These are phyloP conservation scores for Phylloporus arenicola DNA, from an alignment of 768 basidiomycete species.

Conservation along the genomic window DNA sequence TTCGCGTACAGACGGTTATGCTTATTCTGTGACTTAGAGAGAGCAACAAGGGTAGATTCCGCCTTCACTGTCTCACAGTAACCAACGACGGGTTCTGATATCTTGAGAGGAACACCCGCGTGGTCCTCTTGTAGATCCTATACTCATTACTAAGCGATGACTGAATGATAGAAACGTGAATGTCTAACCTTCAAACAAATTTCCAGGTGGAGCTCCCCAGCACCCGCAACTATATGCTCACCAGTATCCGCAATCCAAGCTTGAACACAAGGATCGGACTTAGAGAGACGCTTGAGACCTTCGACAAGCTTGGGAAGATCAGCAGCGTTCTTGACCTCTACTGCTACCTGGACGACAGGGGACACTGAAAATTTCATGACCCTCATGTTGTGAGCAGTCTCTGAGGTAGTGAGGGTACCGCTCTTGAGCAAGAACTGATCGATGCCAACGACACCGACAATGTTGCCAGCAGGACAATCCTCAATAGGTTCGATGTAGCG, in stretches of 20 bases:
- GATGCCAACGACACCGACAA: constrained; percentile 97
- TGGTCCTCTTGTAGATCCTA: constrained; percentile 99
- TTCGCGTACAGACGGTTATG: constrained; percentile 97
- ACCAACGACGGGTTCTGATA: constrained; percentile 94
- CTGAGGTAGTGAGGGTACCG: constrained; percentile 94
- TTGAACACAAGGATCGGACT: constrained; percentile 99
- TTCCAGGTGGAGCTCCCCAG: constrained; percentile 98
- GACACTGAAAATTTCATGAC: constrained; percentile 99
- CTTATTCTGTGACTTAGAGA: constrained; percentile 99
- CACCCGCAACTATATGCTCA: constrained; percentile 98
- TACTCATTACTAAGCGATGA: not conserved
- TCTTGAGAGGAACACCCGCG: constrained; percentile 97
- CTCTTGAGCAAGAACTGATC: constrained; percentile 99
- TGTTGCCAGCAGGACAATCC: constrained; percentile 99
- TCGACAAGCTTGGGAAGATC: constrained; percentile 99
- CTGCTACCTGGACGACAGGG: constrained; percentile 97
- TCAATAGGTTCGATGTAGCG: constrained; percentile 98
- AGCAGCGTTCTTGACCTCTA: constrained; percentile 99
- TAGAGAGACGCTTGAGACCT: constrained; percentile 99
- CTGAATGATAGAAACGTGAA: not conserved
- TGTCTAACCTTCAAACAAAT: constrained; percentile 89
- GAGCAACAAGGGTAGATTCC: constrained; percentile 91
- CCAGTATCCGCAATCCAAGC: constrained; percentile 88
- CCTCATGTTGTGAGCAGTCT: constrained; percentile 99
- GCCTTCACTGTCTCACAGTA: constrained; percentile 97